Conservation (phyloP, 805 yeast genomes). For the Saturnispora zaruensis region DNA sequence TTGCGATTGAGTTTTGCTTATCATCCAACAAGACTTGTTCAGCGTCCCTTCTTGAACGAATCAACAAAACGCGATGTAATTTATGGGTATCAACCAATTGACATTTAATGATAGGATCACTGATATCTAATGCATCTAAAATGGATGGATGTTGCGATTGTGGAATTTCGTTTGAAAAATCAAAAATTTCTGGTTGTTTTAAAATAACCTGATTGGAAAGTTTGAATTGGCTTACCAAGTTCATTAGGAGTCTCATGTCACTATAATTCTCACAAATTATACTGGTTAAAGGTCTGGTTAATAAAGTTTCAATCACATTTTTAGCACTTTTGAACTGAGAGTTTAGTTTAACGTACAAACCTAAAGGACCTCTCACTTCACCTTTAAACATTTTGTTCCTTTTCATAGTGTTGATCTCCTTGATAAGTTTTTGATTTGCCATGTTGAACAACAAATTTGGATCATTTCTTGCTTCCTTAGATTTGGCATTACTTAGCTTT, state of each 20-base stretch:
- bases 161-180: slow-evolving; percentile 41
- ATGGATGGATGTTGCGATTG: slow-evolving; percentile 36
- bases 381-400: slow-evolving; percentile 30
- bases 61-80: slow-evolving; percentile 52
- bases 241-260: slow-evolving; percentile 4
- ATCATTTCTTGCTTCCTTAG: slow-evolving; percentile 12
- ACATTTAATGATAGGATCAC: slow-evolving; percentile 46
- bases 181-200: slow-evolving; percentile 50
- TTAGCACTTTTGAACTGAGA: slow-evolving; percentile 48
- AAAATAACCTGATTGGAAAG: slow-evolving; percentile 35
- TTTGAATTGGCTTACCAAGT: background rate
- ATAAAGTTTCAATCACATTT: slow-evolving; percentile 46
- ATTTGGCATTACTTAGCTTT: slow-evolving; percentile 5
- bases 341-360: slow-evolving; percentile 49
- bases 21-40: slow-evolving; percentile 32
- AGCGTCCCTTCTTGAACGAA: slow-evolving; percentile 44
- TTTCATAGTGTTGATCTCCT: slow-evolving; percentile 29
- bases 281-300: slow-evolving; percentile 44
- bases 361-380: slow-evolving; percentile 77
- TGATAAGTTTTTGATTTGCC: slow-evolving; percentile 34
- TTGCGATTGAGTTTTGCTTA: slow-evolving; percentile 20
- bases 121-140: slow-evolving; percentile 51
- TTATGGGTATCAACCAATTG: slow-evolving; percentile 54
- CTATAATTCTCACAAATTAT: slow-evolving; percentile 56
- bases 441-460: slow-evolving; percentile 42